phyloP scores from a whole-genome alignment of 768 basidiomycete species.

The Myochromella boudieri region DNA sequence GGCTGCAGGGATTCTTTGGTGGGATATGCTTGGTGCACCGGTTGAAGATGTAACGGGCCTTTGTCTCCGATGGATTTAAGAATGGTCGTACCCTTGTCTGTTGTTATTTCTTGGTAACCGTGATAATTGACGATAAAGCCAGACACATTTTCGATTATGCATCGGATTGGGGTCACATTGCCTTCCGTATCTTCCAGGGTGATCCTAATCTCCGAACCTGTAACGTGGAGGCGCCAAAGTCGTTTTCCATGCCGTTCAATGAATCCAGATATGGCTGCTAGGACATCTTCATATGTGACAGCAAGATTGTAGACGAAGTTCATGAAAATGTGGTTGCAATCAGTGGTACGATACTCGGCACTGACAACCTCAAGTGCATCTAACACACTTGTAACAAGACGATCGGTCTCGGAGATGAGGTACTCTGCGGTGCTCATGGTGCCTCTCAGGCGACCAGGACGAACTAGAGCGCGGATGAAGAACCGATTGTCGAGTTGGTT shows the following conservation, averaged over 20 bases:
- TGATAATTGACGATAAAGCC: conserved; percentile 99
- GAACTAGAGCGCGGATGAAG: conserved; percentile 95
- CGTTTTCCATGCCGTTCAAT: conserved; percentile 98
- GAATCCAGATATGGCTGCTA: conserved; percentile 97
- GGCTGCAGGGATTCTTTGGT: conserved; percentile 99
- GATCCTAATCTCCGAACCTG: conserved; percentile 95
- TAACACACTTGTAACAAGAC: conserved; percentile 89
- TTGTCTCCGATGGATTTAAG: conserved; percentile 98
- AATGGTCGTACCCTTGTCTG: conserved; percentile 93
- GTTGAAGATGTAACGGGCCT: conserved; percentile 94
- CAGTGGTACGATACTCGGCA: conserved; percentile 86
- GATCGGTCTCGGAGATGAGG: conserved; percentile 97
- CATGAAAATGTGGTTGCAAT: conserved; percentile 98
- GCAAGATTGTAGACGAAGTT: conserved; percentile 98
- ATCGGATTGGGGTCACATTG: conserved; percentile 93
- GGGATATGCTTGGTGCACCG: conserved; percentile 89
- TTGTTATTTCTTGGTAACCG: conserved; percentile 96
- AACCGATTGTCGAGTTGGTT: conserved; percentile 98
- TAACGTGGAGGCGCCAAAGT: conserved; percentile 97
- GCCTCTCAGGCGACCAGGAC: conserved; percentile 91
- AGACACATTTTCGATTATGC: conserved; percentile 97
- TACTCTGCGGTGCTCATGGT: conserved; percentile 96
- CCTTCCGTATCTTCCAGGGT: conserved; percentile 93
- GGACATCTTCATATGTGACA: conserved; percentile 94
- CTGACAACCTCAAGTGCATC: conserved; percentile 95